Percentiles rank a stretch among this genome's conserved stretches.
Conservation (phyloP, 495 filamentous ascomycete species). For the Halenospora varia region DNA sequence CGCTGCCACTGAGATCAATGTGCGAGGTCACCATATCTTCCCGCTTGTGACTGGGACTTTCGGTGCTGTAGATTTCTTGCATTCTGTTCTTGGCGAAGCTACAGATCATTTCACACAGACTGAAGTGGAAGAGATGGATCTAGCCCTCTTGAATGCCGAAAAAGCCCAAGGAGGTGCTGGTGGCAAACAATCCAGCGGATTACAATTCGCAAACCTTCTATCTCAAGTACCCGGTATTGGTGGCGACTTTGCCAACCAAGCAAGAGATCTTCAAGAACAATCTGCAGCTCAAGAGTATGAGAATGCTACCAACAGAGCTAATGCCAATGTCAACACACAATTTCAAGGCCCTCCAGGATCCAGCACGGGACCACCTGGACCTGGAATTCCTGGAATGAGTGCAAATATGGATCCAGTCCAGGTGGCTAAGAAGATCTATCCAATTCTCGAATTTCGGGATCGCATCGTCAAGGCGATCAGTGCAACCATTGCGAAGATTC, state of each 20-base stretch:
- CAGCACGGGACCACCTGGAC: constrained; percentile 40
- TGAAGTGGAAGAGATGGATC: constrained; percentile 86
- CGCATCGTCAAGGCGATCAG: constrained; percentile 82
- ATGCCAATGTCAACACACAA: constrained; percentile 30
- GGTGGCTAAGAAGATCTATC: constrained; percentile 81
- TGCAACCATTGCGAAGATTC: constrained; percentile 84
- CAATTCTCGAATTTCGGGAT: constrained; percentile 91
- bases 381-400: constrained; percentile 64
- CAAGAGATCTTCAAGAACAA: constrained; percentile 65
- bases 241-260: constrained; percentile 67
- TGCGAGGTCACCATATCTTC: constrained; percentile 71
- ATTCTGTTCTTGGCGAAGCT: constrained; percentile 94
- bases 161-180: constrained; percentile 32
- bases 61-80: constrained; percentile 73
- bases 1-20: constrained; percentile 63
- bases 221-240: constrained; percentile 75
- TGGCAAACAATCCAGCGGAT: constrained; percentile 30
- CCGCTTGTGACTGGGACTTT: constrained; percentile 88
- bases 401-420: constrained; percentile 79
- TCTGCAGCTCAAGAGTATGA: constrained; percentile 71
- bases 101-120: constrained; percentile 94
- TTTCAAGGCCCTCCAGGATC: constrained; percentile 48
- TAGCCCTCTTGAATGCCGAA: constrained; percentile 57
- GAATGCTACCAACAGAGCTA: constrained; percentile 35
- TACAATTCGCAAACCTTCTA: constrained; percentile 67